Percentiles rank a stretch among this genome's conserved stretches.
phyloP scores from a whole-genome alignment of 176 grass and related monocot species.

The Avena sativa region DNA sequence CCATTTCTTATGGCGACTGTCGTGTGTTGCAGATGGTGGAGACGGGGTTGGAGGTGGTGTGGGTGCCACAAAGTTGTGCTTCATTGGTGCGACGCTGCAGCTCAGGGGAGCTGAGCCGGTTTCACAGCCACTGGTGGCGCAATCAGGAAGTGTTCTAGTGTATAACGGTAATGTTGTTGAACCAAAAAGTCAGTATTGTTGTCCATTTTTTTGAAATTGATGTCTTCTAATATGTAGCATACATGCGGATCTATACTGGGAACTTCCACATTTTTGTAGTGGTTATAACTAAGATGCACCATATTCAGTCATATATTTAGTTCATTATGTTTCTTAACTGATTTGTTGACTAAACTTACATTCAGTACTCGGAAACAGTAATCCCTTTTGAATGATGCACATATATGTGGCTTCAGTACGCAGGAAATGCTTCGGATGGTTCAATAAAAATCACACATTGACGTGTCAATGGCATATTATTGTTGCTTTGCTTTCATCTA shows the following conservation, averaged over 20 bases:
- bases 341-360: background rate
- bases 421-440: background rate
- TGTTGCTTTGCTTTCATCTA: conserved; percentile 11
- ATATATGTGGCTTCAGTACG: background rate
- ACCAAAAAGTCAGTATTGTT: background rate
- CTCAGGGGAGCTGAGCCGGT: conserved; percentile 68
- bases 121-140: conserved; percentile 60
- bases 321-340: conserved; percentile 4
- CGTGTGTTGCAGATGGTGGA: conserved; percentile 6
- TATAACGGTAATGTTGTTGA: conserved; percentile 76
- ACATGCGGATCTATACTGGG: background rate
- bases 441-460: background rate
- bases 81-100: conserved; percentile 80
- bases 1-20: background rate
- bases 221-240: background rate
- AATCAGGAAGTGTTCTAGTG: conserved; percentile 73
- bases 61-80: conserved; percentile 47
- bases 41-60: background rate
- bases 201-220: background rate
- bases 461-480: background rate
- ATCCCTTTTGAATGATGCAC: background rate
- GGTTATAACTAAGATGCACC: background rate
- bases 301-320: background rate
- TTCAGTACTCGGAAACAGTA: background rate
- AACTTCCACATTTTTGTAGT: background rate